Conservation (phyloP, 2,329 filamentous ascomycete genomes). For the Polychaeton citri region DNA sequence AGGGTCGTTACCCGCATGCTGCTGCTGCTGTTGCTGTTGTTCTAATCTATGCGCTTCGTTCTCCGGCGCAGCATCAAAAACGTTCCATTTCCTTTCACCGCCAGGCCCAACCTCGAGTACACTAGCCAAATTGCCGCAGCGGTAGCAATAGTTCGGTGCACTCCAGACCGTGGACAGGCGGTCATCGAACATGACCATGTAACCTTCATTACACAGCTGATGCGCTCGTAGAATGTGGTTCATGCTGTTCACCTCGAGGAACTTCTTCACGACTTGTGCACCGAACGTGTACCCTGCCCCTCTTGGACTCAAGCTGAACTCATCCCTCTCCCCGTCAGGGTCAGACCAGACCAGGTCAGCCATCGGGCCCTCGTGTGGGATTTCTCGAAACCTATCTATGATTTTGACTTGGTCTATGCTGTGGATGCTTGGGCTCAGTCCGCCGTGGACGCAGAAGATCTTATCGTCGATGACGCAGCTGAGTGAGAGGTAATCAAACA, state of each 20-base stretch:
- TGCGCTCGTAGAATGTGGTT: constrained; percentile 95
- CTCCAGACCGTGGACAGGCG: constrained; percentile 94
- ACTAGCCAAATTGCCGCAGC: constrained; percentile 90
- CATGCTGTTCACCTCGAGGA: constrained; percentile 94
- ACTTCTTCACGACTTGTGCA: constrained; percentile 95
- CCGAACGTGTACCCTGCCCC: constrained; percentile 97
- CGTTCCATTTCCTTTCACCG: constrained; percentile 91
- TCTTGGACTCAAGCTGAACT: constrained; percentile 85
- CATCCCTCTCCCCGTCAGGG: constrained; percentile 90
- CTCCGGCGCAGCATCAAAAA: constrained; percentile 92
- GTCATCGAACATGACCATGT: constrained; percentile 93
- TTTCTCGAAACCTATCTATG: constrained; percentile 96
- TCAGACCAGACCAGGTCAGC: constrained; percentile 99
- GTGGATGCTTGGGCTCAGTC: constrained; percentile 61
- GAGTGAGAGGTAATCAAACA: constrained; percentile 96
- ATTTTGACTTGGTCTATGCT: constrained; percentile 99
- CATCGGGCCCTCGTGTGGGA: constrained; percentile 97
- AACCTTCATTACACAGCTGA: constrained; percentile 95
- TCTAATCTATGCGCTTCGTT: constrained; percentile 80
- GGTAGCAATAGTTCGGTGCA: constrained; percentile 61
- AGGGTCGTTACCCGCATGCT: constrained; percentile 56
- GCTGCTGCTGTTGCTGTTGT: constrained; percentile 46
- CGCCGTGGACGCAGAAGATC: constrained; percentile 97
- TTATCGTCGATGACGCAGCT: constrained; percentile 98
- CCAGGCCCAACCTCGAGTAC: constrained; percentile 91